Evolutionary conservation across 2,329 filamentous ascomycete genomes (phyloP).

Genomic region (Albophoma yamanashiensis): DNA sequence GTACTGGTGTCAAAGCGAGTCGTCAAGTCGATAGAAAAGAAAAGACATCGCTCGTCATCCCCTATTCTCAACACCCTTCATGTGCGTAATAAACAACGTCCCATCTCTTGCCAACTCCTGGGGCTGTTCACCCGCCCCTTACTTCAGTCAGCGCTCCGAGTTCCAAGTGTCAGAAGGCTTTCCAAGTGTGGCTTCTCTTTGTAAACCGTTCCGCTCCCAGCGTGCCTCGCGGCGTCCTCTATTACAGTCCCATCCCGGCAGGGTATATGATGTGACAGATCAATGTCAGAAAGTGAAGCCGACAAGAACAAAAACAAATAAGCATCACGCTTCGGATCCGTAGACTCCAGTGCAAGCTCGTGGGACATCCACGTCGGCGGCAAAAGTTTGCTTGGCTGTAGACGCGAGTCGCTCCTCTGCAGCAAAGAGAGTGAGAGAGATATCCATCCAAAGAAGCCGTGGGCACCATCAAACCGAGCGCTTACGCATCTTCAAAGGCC

Average conservation of each 20-base stretch:
- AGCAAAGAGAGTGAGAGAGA: background rate
- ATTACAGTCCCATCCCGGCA: constrained; percentile 20
- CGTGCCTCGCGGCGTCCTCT: constrained; percentile 31
- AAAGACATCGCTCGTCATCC: constrained; percentile 1
- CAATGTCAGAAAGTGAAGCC: constrained; percentile 10
- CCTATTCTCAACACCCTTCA: background rate
- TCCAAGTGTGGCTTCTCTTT: constrained; percentile 4
- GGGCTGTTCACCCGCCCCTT: background rate
- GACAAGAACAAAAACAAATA: constrained; percentile 6
- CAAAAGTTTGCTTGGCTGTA: background rate
- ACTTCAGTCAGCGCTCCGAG: background rate
- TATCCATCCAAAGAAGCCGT: constrained; percentile 3
- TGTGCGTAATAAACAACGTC: constrained; percentile 1
- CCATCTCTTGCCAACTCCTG: background rate
- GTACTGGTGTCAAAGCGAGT: background rate
- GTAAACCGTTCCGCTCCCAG: constrained; percentile 1
- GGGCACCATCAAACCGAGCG: constrained; percentile 6
- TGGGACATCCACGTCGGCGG: background rate
- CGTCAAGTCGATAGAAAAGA: background rate
- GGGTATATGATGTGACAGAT: constrained; percentile 16
- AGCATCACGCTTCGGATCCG: background rate
- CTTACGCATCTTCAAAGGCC: constrained; percentile 22
- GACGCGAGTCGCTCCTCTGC: background rate
- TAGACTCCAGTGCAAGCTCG: background rate
- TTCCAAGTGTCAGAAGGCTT: background rate